phyloP scores from a whole-genome alignment of 75 land plant species.

The Cryptomeria japonica region DNA sequence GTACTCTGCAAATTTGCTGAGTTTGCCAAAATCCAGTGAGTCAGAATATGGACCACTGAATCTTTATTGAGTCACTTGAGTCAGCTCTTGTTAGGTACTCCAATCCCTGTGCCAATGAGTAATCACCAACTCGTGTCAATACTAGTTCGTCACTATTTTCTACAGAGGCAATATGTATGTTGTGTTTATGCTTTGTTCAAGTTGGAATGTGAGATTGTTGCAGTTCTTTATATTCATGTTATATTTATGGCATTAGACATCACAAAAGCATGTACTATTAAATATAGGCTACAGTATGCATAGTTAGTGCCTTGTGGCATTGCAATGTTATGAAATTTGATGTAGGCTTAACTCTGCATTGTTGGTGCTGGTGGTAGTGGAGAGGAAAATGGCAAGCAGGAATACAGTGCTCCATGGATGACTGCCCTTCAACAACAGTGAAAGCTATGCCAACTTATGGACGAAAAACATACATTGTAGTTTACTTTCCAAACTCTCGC shows the following conservation, averaged over 20 bases:
- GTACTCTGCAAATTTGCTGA: background rate
- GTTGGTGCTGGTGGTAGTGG: slow-evolving; percentile 54
- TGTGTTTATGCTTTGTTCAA: background rate
- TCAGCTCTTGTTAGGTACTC: background rate
- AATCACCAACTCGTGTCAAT: background rate
- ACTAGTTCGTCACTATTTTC: background rate
- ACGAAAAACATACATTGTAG: slow-evolving; percentile 66
- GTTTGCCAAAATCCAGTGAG: background rate
- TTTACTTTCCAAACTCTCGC: slow-evolving; percentile 70
- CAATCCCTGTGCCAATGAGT: background rate
- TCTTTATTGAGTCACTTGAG: background rate
- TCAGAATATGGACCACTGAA: background rate
- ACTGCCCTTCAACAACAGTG: slow-evolving; percentile 72
- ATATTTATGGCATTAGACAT: background rate
- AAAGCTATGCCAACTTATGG: slow-evolving; percentile 89
- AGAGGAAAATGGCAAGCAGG: slow-evolving; percentile 97
- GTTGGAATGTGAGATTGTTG: background rate
- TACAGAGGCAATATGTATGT: background rate
- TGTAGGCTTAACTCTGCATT: background rate
- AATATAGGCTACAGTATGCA: background rate
- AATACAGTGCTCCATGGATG: slow-evolving; percentile 73
- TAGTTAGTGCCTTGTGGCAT: background rate
- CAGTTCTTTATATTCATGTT: background rate
- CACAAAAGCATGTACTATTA: background rate
- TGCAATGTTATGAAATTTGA: background rate